Base-by-base conservation (phyloP, 2,329 filamentous ascomycete species). In the Monosporascus sp. region DNA sequence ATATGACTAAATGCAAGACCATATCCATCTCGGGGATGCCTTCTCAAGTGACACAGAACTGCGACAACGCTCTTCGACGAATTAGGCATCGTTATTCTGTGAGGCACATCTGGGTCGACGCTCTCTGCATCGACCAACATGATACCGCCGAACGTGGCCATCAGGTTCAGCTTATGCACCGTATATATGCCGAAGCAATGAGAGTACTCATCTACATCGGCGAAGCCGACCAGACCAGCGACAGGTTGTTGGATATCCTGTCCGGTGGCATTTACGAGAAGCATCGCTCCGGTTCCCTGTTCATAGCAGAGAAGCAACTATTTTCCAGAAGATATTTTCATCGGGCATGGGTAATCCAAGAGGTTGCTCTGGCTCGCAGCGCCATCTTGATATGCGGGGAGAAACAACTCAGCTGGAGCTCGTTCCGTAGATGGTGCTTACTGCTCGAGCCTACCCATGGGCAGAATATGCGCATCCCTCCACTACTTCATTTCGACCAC, bases 81-180 rank as follows among this genome's bases (percentile, higher is more conserved):
- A 16, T 49, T 5, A 55, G 55, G 1, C 9, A 22, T 6, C 7
- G 5, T 3, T 37, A 40, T 40, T 7, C 24, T 3, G 11, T 14
- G 2, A 44, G 48, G 3, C 3, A 17, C 6, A 17, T 59, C 8
- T 57, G 57, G 57, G 51, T 59, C 2, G 57, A 31, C 9, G 27
- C 27, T 31, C 2, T 31, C 27, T 31, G 27, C 27, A 31, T 31
- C 27, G 27, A 14, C 37, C 57, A 57, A n/a, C 26, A 50, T 3
- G 48, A 52, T 11, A 16, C 46, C 20, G 17, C 44, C 1, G 57
- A 59, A 37, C 52, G 55, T 17, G 55, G 52, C 5, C 55, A 55
- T 22, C 57, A 59, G 44, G 57, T 59, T 19, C 31, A 38, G 2
- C 47, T 55, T 14, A 59, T 59, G 57, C 45, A 52, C 24, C 40